Base-by-base conservation (phyloP, 495 filamentous ascomycete species). In the Hypoxylon lienhwacheense region DNA sequence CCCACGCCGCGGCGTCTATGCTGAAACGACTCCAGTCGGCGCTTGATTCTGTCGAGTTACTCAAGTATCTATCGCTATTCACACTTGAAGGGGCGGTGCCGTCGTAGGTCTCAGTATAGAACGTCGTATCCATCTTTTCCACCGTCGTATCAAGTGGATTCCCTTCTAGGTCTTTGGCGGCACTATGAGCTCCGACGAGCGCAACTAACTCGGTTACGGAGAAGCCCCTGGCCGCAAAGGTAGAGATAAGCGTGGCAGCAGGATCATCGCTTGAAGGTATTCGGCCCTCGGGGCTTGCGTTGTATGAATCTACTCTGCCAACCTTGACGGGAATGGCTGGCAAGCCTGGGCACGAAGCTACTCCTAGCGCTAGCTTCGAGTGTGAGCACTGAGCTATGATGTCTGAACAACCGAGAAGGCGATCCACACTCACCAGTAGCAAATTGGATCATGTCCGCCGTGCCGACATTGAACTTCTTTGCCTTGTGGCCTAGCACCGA, bases 161-260 rank as follows among this genome's bases (percentile, higher is more conserved):
- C 21, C 59, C 59, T 12, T 35, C 41, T 7, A 47, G 25, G 19
- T 62, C 59, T 32, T 57, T 62, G 4, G 53, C 59, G 5, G 53
- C 36, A 16, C 55, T 60, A 20, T 66, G 64, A 6, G 59, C 32
- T 19, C 59, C 64, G 0, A 66, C 39, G 7, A 66, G 60, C 7
- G 64, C 60, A 10, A 66, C 53, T 2, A 66, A 15, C 21, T 66
- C 64, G 2, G 47, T 49, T 10, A 45, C 25, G 2, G 59, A 44
- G 45, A 66, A 66, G 7, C 59, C 59, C 42, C 58, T 66, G 1
- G 55, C 64, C 19, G 48, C 48, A 16, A 66, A 66, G 6, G 46
- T 19, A 22, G 29, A 11, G 19, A 63, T 46, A 6, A 63, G 51
- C 4, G 53, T 24, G 1, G 55, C n/a, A 3, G 64, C 64, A 15